Evolutionary conservation across 495 filamentous ascomycete genomes (phyloP).

Genomic region (Venustampulla echinocandica): DNA sequence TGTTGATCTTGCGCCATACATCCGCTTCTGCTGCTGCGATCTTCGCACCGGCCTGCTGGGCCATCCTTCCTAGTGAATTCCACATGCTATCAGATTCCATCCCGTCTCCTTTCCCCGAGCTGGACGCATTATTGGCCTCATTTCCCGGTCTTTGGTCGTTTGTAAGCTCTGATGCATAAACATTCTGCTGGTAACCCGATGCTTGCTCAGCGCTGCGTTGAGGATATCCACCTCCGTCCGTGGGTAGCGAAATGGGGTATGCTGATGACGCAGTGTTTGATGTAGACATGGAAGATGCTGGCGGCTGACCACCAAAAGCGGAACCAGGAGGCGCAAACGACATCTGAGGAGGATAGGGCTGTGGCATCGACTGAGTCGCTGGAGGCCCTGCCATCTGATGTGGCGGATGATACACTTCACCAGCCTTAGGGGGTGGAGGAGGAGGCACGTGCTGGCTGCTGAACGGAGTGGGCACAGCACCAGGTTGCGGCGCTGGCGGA

Average conservation of each 20-base stretch:
- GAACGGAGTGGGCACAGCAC: slow-evolving; percentile 29
- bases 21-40: slow-evolving; percentile 45
- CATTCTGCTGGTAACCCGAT: slow-evolving; percentile 42
- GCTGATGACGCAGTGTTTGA: slow-evolving; percentile 16
- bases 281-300: slow-evolving; percentile 19
- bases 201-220: slow-evolving; percentile 33
- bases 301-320: slow-evolving; percentile 12
- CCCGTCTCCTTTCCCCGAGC: neutral
- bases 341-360: slow-evolving; percentile 25
- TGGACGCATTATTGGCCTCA: slow-evolving; percentile 18
- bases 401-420: slow-evolving; percentile 27
- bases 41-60: slow-evolving; percentile 40
- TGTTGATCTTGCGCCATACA: slow-evolving; percentile 49
- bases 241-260: slow-evolving; percentile 15
- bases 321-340: slow-evolving; percentile 16
- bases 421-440: slow-evolving; percentile 43
- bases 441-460: slow-evolving; percentile 32
- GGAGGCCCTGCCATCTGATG: slow-evolving; percentile 14
- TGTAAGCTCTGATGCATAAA: slow-evolving; percentile 32
- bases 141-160: slow-evolving; percentile 20
- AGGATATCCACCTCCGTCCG: slow-evolving; percentile 2
- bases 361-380: slow-evolving; percentile 13
- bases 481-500: slow-evolving; percentile 43
- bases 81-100: slow-evolving; percentile 26
- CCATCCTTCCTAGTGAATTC: slow-evolving; percentile 42